Evolutionary conservation across 805 yeast species (phyloP), one percentile per base, ranked within the genome.

Genomic region (Ogataea paradorogensis): DNA sequence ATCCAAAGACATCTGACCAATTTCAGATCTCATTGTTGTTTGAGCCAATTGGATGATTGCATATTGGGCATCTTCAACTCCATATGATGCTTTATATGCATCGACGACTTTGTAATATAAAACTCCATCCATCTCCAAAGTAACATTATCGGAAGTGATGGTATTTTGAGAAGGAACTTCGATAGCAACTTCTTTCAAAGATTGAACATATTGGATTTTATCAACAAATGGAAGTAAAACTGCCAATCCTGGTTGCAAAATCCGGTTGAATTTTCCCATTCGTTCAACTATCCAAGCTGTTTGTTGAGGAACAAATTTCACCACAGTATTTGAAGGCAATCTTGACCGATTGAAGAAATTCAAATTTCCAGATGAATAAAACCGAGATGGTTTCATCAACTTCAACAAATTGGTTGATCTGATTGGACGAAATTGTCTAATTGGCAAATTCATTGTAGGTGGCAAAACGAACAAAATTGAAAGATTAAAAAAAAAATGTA

Each of bases 231-330:
- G 95, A 8, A 84, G 44, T 50, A 86, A 63, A 21, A 86, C 59
- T 1, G 93, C 88, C 26, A 85, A 66, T 10, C 95, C 95, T 0
- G 95, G 95, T 27, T 78, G 73, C 44, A 87, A 69, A 15, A 78
- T 74, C 36, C 72, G 63, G 58, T 80, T 73, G 67, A 84, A 86
- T 58, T 82, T 83, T 23, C 95, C 95, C 95, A 86, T 86, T 47
- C 95, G 70, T 62, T 86, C 95, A 14, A 86, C 95, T 14, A 86
- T 78, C 89, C 93, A 86, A 3, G 95, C 95, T 15, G 86, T 82
- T 62, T 86, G 95, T 59, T 87, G 95, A 2, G 95, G 95, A 11
- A 86, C 95, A 59, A 86, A 86, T 51, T 85, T 69, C 27, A 84
- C 62, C 4, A 84, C 61, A 2, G 93, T 84, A 61, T 84, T 84